Evolutionary conservation across 2,329 filamentous ascomycete species (phyloP), one percentile per base, ranked within the genome.

Genomic region (Trichophyton benhamiae): DNA sequence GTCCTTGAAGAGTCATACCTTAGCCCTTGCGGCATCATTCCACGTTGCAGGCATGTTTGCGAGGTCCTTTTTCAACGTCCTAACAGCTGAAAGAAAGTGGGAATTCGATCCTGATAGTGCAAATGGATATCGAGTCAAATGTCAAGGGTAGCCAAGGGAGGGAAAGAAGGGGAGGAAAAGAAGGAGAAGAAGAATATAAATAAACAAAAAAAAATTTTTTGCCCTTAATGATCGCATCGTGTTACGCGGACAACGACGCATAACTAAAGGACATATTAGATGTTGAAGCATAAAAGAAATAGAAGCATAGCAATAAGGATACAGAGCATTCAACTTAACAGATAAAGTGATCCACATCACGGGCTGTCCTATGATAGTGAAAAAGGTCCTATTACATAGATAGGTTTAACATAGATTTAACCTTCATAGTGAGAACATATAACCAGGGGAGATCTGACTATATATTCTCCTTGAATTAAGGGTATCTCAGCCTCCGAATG

Each of bases 11-110:
- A 15, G 25, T 49, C 63, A 61, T 66, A 72, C 71, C 64, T 65
- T 69, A n/a, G 68, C 68, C 30, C 72, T 70, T 0, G 65, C 60
- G n/a, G 68, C 48, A 0, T 66, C 61, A 6, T 67, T 66, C 71
- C 71, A 72, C 0, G 41, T 66, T 33, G 71, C 71, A 5, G 68
- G 65, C 70, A 72, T 72, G 5, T 58, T 68, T 61, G 27, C 7
- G n/a, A 49, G 27, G 11, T 33, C 49, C 1, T 15, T 1, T 25
- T 25, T 1, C 20, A 9, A 30, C 22, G 46, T 9, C 8, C 5
- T 25, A 15, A 20, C 27, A 6, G 27, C 9, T 27, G 27, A 13
- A 2, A 38, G 11, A 9, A 13, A 13, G 33, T 38, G 7, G 33
- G 2, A 7, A 33, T 33, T 33, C 8, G 30, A 33, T 33, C 1